phyloP scores from a whole-genome alignment of 306 rosid species.

The Canavalia gladiata region DNA sequence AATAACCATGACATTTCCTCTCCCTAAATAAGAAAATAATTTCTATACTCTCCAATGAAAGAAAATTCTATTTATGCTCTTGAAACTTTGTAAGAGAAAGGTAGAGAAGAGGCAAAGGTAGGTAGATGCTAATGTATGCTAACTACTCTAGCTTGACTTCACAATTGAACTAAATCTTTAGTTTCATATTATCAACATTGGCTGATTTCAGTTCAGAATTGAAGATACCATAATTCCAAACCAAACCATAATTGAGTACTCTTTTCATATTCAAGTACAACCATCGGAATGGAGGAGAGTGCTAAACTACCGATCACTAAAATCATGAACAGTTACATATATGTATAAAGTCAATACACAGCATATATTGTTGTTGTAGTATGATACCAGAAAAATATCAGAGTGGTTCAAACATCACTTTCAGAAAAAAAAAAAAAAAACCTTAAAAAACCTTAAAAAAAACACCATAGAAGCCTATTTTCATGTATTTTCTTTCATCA shows the following conservation, averaged over 20 bases:
- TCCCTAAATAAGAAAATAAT: conserved; percentile 14
- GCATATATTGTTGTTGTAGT: background rate
- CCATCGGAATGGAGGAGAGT: background rate
- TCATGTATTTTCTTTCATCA: background rate
- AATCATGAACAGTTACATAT: background rate
- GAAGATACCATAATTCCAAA: background rate
- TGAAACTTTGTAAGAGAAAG: background rate
- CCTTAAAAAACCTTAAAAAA: background rate
- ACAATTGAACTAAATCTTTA: background rate
- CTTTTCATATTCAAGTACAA: conserved; percentile 4
- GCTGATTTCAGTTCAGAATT: background rate
- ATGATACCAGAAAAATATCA: background rate
- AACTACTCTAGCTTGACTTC: conserved; percentile 5
- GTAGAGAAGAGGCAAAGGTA: background rate
- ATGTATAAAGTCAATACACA: background rate
- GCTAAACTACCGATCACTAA: background rate
- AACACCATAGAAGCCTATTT: background rate
- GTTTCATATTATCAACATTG: background rate
- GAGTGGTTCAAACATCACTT: background rate
- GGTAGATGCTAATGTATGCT: background rate
- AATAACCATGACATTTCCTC: background rate
- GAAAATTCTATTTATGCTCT: no score
- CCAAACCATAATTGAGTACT: background rate
- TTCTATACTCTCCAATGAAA: background rate
- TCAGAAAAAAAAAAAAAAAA: background rate